phyloP scores from a whole-genome alignment of 2,329 filamentous ascomycete genomes.

The Thelonectria discophora region DNA sequence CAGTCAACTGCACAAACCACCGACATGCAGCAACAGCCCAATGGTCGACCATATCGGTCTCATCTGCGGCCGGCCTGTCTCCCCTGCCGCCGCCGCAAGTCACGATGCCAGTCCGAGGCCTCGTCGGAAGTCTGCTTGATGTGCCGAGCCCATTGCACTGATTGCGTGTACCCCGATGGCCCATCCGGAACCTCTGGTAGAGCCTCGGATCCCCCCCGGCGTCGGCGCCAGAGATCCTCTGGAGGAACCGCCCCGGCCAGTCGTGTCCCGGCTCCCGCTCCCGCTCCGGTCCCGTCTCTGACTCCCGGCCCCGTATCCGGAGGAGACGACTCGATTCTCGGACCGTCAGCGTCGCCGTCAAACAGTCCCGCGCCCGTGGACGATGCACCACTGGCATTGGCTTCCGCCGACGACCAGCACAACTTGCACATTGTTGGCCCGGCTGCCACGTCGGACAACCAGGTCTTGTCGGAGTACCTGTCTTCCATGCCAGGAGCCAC shows the following conservation, averaged over 20 bases:
- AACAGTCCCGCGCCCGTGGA: conserved; percentile 23
- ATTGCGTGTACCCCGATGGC: conserved; percentile 62
- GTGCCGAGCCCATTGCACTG: conserved; percentile 65
- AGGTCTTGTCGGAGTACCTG: conserved; percentile 68
- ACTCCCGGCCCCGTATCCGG: not conserved
- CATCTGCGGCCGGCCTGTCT: conserved; percentile 69
- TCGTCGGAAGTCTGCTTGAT: conserved; percentile 62
- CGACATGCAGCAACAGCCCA: conserved; percentile 27
- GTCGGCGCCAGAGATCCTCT: conserved; percentile 22
- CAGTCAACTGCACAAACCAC: not conserved
- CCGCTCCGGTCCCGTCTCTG: conserved; percentile 1
- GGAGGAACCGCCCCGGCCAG: conserved; percentile 9
- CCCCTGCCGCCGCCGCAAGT: conserved; percentile 68
- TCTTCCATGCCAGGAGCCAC: conserved; percentile 45
- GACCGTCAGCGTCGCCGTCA: not conserved
- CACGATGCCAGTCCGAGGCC: conserved; percentile 66
- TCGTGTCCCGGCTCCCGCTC: conserved; percentile 1
- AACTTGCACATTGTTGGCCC: conserved; percentile 67
- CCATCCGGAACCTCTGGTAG: conserved; percentile 34
- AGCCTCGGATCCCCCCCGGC: conserved; percentile 30
- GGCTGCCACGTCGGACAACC: conserved; percentile 66
- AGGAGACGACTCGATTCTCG: not conserved
- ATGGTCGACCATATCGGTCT: conserved; percentile 64
- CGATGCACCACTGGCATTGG: conserved; percentile 42
- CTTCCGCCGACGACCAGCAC: conserved; percentile 48